Evolutionary conservation across 2,329 filamentous ascomycete genomes (phyloP).

Genomic region (Aspergillus japonicus): DNA sequence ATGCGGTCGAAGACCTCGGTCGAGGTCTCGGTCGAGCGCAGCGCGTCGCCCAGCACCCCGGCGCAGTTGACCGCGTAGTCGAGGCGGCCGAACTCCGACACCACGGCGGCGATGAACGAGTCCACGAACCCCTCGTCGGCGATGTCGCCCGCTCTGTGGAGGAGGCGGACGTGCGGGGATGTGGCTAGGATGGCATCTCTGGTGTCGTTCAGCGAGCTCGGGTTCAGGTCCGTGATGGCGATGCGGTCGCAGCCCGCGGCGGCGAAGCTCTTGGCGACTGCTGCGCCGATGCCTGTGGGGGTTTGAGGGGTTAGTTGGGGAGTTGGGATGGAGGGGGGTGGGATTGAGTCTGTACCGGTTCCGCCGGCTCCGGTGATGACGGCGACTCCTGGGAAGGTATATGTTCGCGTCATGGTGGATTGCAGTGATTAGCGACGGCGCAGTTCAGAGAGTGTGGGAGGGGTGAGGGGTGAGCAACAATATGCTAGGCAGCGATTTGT

Average conservation of each 20-base stretch:
- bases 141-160: slow-evolving; percentile 47
- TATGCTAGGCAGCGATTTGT: no score
- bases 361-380: slow-evolving; percentile 51
- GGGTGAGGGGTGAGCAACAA: no score
- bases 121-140: slow-evolving; percentile 48
- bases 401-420: slow-evolving; percentile 8
- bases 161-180: slow-evolving; percentile 37
- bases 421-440: neutral
- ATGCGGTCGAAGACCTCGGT: slow-evolving; percentile 53
- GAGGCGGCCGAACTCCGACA: slow-evolving; percentile 46
- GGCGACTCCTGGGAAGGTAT: slow-evolving; percentile 46
- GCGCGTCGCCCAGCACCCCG: slow-evolving; percentile 42
- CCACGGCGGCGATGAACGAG: slow-evolving; percentile 30
- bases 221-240: slow-evolving; percentile 55
- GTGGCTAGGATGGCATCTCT: slow-evolving; percentile 26
- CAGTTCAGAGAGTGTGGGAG: no score
- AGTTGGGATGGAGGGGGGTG: neutral
- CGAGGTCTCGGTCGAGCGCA: slow-evolving; percentile 45
- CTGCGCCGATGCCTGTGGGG: slow-evolving; percentile 54
- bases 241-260: slow-evolving; percentile 52
- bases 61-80: slow-evolving; percentile 60
- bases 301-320: no score
- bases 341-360: slow-evolving; percentile 34
- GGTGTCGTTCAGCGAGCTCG: slow-evolving; percentile 37
- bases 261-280: slow-evolving; percentile 53